Evolutionary conservation across 2,329 filamentous ascomycete species (phyloP).

Genomic region (Sphaerostilbella broomeana): DNA sequence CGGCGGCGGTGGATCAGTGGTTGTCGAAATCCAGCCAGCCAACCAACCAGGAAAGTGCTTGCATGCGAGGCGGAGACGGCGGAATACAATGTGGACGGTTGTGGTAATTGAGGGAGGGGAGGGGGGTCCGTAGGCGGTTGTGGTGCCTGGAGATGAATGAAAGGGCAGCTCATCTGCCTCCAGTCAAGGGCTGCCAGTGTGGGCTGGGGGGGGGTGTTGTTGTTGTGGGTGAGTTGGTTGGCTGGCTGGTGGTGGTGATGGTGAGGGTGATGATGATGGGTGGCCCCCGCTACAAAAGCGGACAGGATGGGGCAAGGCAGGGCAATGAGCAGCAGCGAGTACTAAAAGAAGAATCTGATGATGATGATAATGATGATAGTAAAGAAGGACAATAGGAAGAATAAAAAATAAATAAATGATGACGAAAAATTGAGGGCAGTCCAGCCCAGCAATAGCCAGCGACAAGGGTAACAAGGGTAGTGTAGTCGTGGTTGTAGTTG

Average conservation of each 20-base stretch:
- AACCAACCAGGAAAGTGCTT: constrained; percentile 11
- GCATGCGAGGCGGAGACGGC: constrained; percentile 9
- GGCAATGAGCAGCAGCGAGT: constrained; percentile 2
- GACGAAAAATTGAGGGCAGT: too few relatives aligned
- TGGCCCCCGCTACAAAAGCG: too few relatives aligned
- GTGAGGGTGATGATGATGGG: too few relatives aligned
- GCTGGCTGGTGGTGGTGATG: constrained; percentile 8
- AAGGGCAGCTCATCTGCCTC: constrained; percentile 20
- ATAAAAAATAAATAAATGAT: too few relatives aligned
- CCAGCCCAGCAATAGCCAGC: too few relatives aligned
- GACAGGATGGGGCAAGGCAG: constrained; percentile 5
- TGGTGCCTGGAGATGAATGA: constrained; percentile 5
- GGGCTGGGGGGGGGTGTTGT: constrained; percentile 4
- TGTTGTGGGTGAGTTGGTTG: constrained; percentile 10
- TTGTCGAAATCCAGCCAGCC: background rate
- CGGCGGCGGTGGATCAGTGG: too few relatives aligned
- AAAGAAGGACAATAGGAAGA: too few relatives aligned
- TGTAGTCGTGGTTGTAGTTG: too few relatives aligned
- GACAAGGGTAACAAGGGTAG: too few relatives aligned
- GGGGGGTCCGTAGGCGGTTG: background rate
- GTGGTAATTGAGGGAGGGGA: constrained; percentile 1
- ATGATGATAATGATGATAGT: too few relatives aligned
- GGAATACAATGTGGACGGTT: constrained; percentile 9
- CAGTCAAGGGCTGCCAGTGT: background rate
- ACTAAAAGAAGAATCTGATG: too few relatives aligned